Evolutionary conservation across 2,329 filamentous ascomycete genomes (phyloP), one percentile per base, ranked within the genome.

Genomic region (Fusarium sp.): DNA sequence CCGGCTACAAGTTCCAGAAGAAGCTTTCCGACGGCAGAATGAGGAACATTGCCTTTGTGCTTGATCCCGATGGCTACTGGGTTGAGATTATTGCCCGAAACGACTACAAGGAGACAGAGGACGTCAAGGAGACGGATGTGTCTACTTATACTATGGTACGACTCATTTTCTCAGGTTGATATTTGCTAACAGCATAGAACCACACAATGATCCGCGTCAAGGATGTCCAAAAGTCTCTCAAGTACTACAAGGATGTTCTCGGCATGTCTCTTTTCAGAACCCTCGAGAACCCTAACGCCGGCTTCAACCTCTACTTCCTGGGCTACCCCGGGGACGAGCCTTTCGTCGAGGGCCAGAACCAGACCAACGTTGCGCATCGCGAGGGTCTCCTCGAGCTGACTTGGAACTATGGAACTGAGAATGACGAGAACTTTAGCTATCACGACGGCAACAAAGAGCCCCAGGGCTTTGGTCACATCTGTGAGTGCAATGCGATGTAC

Each of bases 161-260:
- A 33, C 16, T 16, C 1, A 13, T 8, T 16, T 13, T 6, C 33
- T 27, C 2, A 50, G 9, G n/a, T 16, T 49, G 50, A 51, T 27
- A 2, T 58, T 27, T 9, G 11, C 58, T 70, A 61, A 59, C 40
- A 55, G 38, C 27, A 55, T 69, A 91, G 89, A 94, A 96, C 82
- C 92, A 96, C 82, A 93, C 92, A 61, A 98, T 98, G 96, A 88
- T 99, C 73, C 92, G 96, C 29, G 91, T 98, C 81, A 98, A 97
- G 83, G 89, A 92, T 73, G 83, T 85, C 23, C 86, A 92, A 77
- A 89, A 88, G 79, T 92, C 90, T 13, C 83, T 94, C 75, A 88
- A 89, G 75, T 95, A 92, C 79, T 95, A 95, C 81, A 87, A 95
- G 79, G 93, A 97, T 6, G 86, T 92, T 27, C 85, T 98, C 80